Base-by-base conservation (phyloP, 345 rosid genomes). In the Eucalyptus erythrocorys region DNA sequence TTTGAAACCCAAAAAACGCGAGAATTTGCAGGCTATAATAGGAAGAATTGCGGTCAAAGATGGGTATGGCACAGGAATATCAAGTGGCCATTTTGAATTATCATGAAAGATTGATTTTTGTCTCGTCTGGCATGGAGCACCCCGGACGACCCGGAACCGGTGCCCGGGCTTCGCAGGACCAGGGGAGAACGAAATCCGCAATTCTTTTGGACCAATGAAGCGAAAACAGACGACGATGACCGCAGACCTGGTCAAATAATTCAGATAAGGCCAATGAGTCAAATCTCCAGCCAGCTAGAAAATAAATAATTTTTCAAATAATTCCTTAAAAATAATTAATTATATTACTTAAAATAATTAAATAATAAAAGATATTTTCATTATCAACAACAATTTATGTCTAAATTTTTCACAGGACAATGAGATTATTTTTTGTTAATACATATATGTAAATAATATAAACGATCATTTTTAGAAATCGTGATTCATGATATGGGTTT, bases 401-500 rank as follows among this genome's bases (percentile, higher is more conserved):
- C 6, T 9, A 22, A 53, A 1, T 22, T 22, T 53, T 19, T 22
- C 10, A 27, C 0, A 21, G 1, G 15, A 51, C 2, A 1, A 22
- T 53, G 11, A 53, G 22, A 53, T 21, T 53, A 53, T 53, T 53
- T 22, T 53, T 22, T 1, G 1, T 22, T 1, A 4, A 8, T 53
- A 22, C 5, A 53, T 21, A 21, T 8, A 53, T 53, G 22, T 22
- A 53, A 21, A 53, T 0, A 1, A 53, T 24, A 24, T 4, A 26
- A 26, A 26, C 2, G 3, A 57, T 57, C 1, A 57, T 57, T 26
- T 57, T 24, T 10, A 10, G 0, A 22, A 26, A 57, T 0, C 3
- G 6, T 57, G 1, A 24, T 57, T 0, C 13, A 1, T 0, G 26
- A 11, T 24, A 59, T 27, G 66, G 1, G 1, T 9, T 22, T 10